Base-by-base conservation (phyloP, 768 basidiomycete genomes). In the Tylopilus vinaceipallidus region DNA sequence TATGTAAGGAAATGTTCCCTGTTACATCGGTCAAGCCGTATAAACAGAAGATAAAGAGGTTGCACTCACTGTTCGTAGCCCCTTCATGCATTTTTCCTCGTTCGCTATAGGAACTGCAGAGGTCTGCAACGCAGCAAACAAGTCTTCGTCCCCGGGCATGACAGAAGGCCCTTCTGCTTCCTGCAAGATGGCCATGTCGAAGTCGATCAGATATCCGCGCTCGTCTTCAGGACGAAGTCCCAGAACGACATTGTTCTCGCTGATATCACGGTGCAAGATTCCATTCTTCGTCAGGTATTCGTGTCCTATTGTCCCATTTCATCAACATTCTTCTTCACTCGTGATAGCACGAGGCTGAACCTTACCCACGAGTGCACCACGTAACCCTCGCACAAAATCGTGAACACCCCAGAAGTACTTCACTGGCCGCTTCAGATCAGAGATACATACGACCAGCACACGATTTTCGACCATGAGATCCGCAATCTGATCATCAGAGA, bases 211-310 rank as follows among this genome's bases (percentile, higher is more conserved):
- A 34, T 66, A 71, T 1, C 67, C 69, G 30, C 52, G 16, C 34
- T 49, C 51, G 2, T 36, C 52, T 36, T 47, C 45, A 14, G 46
- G 50, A 12, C 16, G 35, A 19, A 20, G 44, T 2, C 54, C 54
- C 3, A 72, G 64, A 16, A 72, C 60, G 8, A 73, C 56, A 39
- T 70, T 71, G 12, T 69, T 68, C 24, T 62, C 61, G 50, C 67
- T 72, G 42, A 71, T 52, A 42, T 72, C 66, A 3, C 67, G 55
- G 36, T 71, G 69, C 3, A 70, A 42, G 33, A 73, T 59, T 0
- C 60, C 62, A 9, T 51, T 47, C 0, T n/a, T 27, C 3, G 47
- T 53, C 0, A 63, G 52, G 34, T 34, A 56, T 24, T 60, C 30
- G n/a, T 60, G 61, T 0, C 61, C 61, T 61, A 20, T 0, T 0